Conservation (phyloP, 148 eudicot genomes). For the Rhododendron griersonianum region DNA sequence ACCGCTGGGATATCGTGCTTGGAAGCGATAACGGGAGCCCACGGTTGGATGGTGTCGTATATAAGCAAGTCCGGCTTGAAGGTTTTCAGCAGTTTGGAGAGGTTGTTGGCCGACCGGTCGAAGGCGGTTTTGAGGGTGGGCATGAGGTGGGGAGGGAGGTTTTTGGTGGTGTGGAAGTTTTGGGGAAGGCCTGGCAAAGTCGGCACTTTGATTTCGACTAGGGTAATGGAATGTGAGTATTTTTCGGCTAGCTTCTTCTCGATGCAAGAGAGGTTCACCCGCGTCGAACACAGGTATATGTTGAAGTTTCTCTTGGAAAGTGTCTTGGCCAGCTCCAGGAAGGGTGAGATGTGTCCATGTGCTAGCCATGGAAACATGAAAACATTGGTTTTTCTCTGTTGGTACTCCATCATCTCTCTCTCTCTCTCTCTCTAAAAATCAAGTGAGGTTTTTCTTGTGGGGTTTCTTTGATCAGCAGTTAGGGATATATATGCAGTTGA, state of each 20-base stretch:
- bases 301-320: constrained; percentile 16
- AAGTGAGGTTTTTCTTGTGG: not conserved
- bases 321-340: constrained; percentile 19
- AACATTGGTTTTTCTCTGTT: not conserved
- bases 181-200: not conserved
- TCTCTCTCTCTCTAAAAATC: too few relatives aligned
- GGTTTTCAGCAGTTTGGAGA: not conserved
- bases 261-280: constrained; percentile 4
- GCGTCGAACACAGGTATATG: constrained; percentile 13
- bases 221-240: not conserved
- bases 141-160: constrained; percentile 19
- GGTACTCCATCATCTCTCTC: not conserved
- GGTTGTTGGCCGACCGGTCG: not conserved
- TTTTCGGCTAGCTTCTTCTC: constrained; percentile 1
- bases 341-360: constrained; percentile 15
- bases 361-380: not conserved
- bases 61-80: constrained; percentile 12
- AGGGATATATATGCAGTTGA: not conserved
- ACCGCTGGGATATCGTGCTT: constrained; percentile 6
- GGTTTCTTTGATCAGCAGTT: too few relatives aligned
- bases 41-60: constrained; percentile 16
- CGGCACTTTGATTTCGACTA: constrained; percentile 15
- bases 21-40: constrained; percentile 12
- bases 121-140: constrained; percentile 11
- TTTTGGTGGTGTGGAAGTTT: constrained; percentile 14